phyloP scores from a whole-genome alignment of 441 rosid genomes.

The Populus tomentosa region DNA sequence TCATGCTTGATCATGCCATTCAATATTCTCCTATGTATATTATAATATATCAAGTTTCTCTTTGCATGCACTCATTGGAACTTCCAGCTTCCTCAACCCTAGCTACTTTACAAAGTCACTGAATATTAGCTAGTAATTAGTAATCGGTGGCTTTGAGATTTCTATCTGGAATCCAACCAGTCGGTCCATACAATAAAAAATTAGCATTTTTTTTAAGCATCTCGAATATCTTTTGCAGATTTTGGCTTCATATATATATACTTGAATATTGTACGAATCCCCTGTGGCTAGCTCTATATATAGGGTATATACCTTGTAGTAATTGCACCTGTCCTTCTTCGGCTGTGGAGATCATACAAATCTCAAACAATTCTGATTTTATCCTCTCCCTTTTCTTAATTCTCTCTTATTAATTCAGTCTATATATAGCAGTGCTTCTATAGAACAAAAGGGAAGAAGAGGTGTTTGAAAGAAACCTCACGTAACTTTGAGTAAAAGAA shows the following conservation, averaged over 20 bases:
- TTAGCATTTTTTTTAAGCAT: neutral
- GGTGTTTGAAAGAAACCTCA: neutral
- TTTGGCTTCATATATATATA: constrained; percentile 24
- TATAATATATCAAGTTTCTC: too few relatives aligned
- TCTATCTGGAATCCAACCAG: constrained; percentile 19
- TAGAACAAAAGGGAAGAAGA: too few relatives aligned
- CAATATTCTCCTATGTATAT: too few relatives aligned
- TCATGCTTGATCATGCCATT: neutral
- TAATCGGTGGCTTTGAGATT: constrained; percentile 19
- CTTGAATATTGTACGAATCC: neutral
- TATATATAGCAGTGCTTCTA: neutral
- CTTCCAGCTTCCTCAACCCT: constrained; percentile 21
- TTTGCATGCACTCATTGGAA: neutral
- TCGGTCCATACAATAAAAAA: constrained; percentile 12
- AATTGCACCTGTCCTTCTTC: constrained; percentile 1
- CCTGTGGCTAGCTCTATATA: neutral
- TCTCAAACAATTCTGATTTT: constrained; percentile 6
- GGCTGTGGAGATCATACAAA: neutral
- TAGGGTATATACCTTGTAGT: constrained; percentile 29
- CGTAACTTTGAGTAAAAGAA: constrained; percentile 18
- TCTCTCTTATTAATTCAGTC: neutral
- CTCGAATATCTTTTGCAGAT: too few relatives aligned
- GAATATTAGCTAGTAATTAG: neutral
- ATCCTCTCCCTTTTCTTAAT: constrained; percentile 1
- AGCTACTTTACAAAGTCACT: constrained; percentile 3